Base-by-base conservation (phyloP, 2,329 filamentous ascomycete species). In the Tolypocladium cylindrosporum region DNA sequence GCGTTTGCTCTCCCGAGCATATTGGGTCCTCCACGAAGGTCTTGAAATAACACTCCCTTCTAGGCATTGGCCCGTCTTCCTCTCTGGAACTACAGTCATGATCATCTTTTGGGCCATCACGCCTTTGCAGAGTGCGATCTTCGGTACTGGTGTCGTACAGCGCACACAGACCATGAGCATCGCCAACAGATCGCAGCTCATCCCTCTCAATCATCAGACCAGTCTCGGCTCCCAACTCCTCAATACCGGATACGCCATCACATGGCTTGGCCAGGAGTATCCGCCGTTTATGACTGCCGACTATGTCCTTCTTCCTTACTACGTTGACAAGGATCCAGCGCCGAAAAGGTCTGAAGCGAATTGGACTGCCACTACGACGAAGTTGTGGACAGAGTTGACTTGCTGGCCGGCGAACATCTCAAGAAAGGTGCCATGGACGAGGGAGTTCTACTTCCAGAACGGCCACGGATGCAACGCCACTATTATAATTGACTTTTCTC, bases 41-140 rank as follows among this genome's bases (percentile, higher is more conserved):
- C n/a, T 43, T 11, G n/a, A 4, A 13, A 43, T 43, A 43, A 43
- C 42, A 55, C 41, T 11, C 8, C 11, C n/a, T 37, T 1, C 27
- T 11, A 57, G 56, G 36, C 56, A 57, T 24, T 57, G 56, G 56
- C n/a, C n/a, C 19, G 56, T 57, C 1, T 54, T 57, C 21, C 31
- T 54, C 1, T 57, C 75, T 0, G 79, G 79, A 0, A 69, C 72
- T 0, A 71, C 75, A 0, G 76, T 82, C 61, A 67, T 86, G 0
- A 51, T 83, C 0, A 73, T 85, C 0, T 79, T 81, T 3, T 84
- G 79, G 79, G 68, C 75, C 0, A 61, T 86, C 0, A 84, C 82
- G 0, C 83, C 83, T 0, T 62, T 79, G 0, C 81, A 85, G 63
- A 76, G 79, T 34, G 77, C 80, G n/a, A 74, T 85, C 0, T 79